These are phyloP conservation scores for Aspergillus olivimuriae DNA, from an alignment of 495 filamentous ascomycete genomes.

Conservation along the genomic window DNA sequence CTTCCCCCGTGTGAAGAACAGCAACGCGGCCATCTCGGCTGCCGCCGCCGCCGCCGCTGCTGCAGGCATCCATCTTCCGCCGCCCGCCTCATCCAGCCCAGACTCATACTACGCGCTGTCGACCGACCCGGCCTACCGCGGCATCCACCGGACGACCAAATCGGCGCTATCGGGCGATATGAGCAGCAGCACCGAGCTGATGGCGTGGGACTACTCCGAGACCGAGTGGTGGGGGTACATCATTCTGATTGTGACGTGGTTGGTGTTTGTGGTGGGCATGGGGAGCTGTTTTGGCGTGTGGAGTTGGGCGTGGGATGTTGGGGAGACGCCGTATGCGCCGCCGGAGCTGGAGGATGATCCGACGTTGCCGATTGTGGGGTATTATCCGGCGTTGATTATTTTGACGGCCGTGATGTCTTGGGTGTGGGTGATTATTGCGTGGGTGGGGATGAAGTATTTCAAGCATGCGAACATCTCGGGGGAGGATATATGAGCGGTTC, in stretches of 20 bases:
- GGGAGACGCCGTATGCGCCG: constrained; percentile 90
- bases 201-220: constrained; percentile 77
- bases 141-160: constrained; percentile 49
- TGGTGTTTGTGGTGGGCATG: constrained; percentile 93
- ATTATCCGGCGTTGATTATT: constrained; percentile 92
- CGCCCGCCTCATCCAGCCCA: constrained; percentile 50
- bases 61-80: constrained; percentile 28
- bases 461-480: constrained; percentile 84
- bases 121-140: constrained; percentile 26
- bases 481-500: constrained; percentile 38
- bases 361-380: constrained; percentile 89
- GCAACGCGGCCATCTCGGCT: constrained; percentile 22
- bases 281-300: constrained; percentile 95
- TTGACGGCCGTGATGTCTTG: constrained; percentile 93
- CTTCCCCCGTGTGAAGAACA: constrained; percentile 38
- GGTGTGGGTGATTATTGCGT: constrained; percentile 96
- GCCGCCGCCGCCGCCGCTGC: constrained; percentile 21
- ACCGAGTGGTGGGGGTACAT: constrained; percentile 98
- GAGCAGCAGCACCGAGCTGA: constrained; percentile 31
- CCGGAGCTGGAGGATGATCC: constrained; percentile 90
- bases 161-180: constrained; percentile 50
- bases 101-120: constrained; percentile 59
- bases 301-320: constrained; percentile 99
- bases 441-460: constrained; percentile 99
- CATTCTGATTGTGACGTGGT: constrained; percentile 80